Evolutionary conservation across 2,329 filamentous ascomycete species (phyloP).

Genomic region (Gliomastix tumulicola): DNA sequence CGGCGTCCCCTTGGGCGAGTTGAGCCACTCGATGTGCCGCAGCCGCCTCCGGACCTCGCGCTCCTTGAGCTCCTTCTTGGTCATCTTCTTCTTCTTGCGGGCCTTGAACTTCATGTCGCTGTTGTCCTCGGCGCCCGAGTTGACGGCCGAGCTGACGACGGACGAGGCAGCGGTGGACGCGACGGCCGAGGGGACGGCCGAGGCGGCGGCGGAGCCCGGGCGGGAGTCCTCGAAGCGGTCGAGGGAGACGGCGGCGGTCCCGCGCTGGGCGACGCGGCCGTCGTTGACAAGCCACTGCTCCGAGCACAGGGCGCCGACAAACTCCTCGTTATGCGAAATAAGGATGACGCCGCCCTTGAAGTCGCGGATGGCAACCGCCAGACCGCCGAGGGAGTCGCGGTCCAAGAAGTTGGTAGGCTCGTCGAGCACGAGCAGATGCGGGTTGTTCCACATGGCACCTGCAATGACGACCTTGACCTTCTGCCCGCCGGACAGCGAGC

Average conservation of each 20-base stretch:
- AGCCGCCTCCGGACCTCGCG: constrained; percentile 78
- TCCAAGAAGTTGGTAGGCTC: constrained; percentile 99
- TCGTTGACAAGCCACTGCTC: constrained; percentile 95
- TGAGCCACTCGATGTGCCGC: constrained; percentile 80
- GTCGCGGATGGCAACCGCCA: constrained; percentile 95
- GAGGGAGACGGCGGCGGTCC: constrained; percentile 63
- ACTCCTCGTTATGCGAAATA: constrained; percentile 99
- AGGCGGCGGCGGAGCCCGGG: constrained; percentile 50
- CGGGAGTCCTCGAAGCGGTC: constrained; percentile 84
- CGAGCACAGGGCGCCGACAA: constrained; percentile 88
- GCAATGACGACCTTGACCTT: constrained; percentile 99
- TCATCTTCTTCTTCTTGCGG: constrained; percentile 98
- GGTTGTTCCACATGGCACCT: constrained; percentile 98
- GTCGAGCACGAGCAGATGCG: constrained; percentile 92
- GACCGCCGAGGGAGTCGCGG: constrained; percentile 89
- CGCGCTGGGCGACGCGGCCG: constrained; percentile 80
- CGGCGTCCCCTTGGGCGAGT: constrained; percentile 77
- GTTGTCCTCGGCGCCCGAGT: constrained; percentile 78
- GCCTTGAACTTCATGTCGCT: constrained; percentile 79
- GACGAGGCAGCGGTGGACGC: constrained; percentile 51
- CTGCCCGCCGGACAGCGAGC: constrained; percentile 89
- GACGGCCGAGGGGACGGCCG: constrained; percentile 50
- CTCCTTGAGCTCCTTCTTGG: constrained; percentile 93
- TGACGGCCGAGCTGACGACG: constrained; percentile 53
- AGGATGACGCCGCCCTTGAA: constrained; percentile 98